Evolutionary conservation across 176 grass and related monocot species (phyloP), one percentile per base, ranked within the genome.

Genomic region (Typha latifolia): DNA sequence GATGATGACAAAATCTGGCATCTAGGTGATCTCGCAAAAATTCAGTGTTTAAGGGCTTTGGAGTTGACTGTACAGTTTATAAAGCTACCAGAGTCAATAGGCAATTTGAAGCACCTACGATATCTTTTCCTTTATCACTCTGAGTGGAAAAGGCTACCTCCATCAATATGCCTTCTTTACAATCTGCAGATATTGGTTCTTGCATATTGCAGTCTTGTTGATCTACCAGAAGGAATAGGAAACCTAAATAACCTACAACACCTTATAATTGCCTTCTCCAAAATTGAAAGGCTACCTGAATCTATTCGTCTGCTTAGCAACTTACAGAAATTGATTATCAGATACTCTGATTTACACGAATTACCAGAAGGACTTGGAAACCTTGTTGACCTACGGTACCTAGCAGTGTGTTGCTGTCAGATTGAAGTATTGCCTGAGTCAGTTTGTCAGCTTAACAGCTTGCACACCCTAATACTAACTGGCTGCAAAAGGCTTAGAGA

Each of bases 201-300:
- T 13, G 1, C 24, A 7, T 55, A 23, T 56, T 3, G 13, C 32
- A 12, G 3, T 10, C 24, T 66, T 1, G 14, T 12, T 19, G 18
- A 79, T 9, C 66, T 79, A 24, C 12, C 67, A 31, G 31, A 63
- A 55, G 16, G 48, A 50, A 72, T 79, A 16, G 77, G 56, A 15
- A 72, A 79, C 47, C 77, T 79, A 34, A 53, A 66, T 14, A 32
- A 32, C 3, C 31, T 32, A 32, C 31, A 32, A 32, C 4, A 32
- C 31, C 31, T 32, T 32, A 2, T 32, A 3, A 4, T 32, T 4
- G 31, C 3, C 31, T 32, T 3, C 31, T 32, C 31, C 31, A 32
- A 4, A 32, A 32, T 32, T 32, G 31, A 32, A 32, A 32, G 31
- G 2, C 31, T 32, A 16, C 73, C 73, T 52, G 48, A 76, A 66